Evolutionary conservation across 139 green algal genomes (phyloP).

Genomic region (Tetratostichococcus sp.): DNA sequence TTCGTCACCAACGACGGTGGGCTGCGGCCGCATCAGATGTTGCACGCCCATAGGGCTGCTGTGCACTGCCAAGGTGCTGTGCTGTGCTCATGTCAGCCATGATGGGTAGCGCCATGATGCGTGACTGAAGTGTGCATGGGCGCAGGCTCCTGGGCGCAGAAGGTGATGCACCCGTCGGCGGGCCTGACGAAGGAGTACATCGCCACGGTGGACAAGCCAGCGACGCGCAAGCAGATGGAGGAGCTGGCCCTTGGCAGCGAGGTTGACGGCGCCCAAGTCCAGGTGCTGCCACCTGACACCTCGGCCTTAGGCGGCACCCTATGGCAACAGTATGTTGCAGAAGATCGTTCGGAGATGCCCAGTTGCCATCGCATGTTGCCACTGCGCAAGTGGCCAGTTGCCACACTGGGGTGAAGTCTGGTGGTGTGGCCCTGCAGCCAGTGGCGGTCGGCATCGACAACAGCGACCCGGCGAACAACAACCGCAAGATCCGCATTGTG

Average conservation of each 20-base stretch:
- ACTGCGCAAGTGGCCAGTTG: no score
- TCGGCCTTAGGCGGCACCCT: no score
- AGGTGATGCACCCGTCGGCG: constrained; percentile 51
- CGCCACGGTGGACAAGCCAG: constrained; percentile 40
- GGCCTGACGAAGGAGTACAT: constrained; percentile 74
- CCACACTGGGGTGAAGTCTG: no score
- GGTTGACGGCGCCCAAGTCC: constrained; percentile 45
- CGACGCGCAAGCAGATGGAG: constrained; percentile 42
- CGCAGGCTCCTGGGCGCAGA: constrained; percentile 67
- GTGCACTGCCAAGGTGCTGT: no score
- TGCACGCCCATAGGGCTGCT: not conserved
- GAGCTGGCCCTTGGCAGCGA: constrained; percentile 35
- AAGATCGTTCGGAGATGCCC: no score
- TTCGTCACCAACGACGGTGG: constrained; percentile 95
- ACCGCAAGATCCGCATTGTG: constrained; percentile 53
- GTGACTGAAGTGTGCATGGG: no score
- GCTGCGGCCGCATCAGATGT: not conserved
- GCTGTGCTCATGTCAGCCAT: no score
- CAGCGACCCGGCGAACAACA: constrained; percentile 17
- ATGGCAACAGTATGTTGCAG: no score
- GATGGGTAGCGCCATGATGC: no score
- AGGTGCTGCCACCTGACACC: no score
- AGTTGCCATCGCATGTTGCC: no score
- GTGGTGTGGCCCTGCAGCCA: no score
- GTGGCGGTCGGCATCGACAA: constrained; percentile 27